Percentiles rank a stretch among this genome's conserved stretches.
Conservation (phyloP, 2,329 filamentous ascomycete species). For the Penicillium carneum region DNA sequence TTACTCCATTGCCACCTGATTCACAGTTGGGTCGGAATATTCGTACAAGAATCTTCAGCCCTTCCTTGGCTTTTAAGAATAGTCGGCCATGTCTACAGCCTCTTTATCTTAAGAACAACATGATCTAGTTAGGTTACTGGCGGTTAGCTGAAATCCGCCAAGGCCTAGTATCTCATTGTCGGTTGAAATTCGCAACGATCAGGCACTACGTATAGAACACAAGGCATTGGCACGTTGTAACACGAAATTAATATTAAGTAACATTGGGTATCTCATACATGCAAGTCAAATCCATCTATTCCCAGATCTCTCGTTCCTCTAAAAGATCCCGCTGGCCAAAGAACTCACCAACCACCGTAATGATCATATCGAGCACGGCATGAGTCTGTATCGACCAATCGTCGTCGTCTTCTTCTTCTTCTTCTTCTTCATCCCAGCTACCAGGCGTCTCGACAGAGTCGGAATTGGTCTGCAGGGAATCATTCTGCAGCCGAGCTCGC, state of each 20-base stretch:
- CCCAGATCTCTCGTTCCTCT: slow-evolving; percentile 70
- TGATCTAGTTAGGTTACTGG: too few relatives aligned
- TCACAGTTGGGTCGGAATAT: too few relatives aligned
- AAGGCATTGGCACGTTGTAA: slow-evolving; percentile 1
- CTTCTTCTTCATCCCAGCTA: slow-evolving; percentile 13
- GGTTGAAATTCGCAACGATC: background rate
- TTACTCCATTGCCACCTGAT: too few relatives aligned
- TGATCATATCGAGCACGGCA: slow-evolving; percentile 88
- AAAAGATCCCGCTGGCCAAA: slow-evolving; percentile 90
- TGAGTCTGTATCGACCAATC: slow-evolving; percentile 48
- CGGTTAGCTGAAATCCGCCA: too few relatives aligned
- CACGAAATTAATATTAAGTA: slow-evolving; percentile 5
- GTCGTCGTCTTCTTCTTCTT: slow-evolving; percentile 34
- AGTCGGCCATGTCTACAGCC: too few relatives aligned
- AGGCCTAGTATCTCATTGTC: too few relatives aligned
- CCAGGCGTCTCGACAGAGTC: slow-evolving; percentile 2
- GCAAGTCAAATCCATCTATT: slow-evolving; percentile 5
- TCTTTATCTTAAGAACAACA: too few relatives aligned
- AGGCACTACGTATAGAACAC: slow-evolving; percentile 7
- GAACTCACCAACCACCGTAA: slow-evolving; percentile 84
- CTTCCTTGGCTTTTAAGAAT: too few relatives aligned
- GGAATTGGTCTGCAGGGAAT: slow-evolving; percentile 31
- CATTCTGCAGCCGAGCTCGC: slow-evolving; percentile 48
- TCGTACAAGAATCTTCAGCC: too few relatives aligned
- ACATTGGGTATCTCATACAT: slow-evolving; percentile 19